These are phyloP conservation scores for Melaleuca alternifolia DNA, from an alignment of 345 rosid genomes.

Conservation along the genomic window DNA sequence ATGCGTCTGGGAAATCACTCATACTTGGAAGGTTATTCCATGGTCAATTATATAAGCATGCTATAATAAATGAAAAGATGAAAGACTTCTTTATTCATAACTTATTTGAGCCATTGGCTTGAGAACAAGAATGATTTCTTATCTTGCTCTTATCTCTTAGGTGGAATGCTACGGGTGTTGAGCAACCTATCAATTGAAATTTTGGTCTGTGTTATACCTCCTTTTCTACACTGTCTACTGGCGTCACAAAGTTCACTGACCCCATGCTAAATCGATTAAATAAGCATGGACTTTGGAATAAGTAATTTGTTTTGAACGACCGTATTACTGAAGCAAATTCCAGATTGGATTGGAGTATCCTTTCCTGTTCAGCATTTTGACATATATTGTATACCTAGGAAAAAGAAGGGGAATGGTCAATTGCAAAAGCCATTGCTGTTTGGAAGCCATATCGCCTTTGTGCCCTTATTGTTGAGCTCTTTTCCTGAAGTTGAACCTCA, in stretches of 20 bases:
- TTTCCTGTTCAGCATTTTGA: background rate
- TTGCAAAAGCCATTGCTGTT: background rate
- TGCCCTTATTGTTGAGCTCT: background rate
- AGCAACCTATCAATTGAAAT: background rate
- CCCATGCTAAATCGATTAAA: background rate
- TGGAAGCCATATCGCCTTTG: background rate
- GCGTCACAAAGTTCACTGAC: background rate
- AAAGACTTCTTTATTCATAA: background rate
- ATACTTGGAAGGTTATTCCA: background rate
- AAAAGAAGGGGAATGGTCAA: background rate
- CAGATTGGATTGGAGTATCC: background rate
- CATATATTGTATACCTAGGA: background rate
- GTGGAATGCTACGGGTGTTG: background rate
- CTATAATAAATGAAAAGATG: background rate
- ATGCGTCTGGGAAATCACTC: background rate
- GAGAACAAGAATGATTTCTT: background rate
- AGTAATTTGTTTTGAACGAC: background rate
- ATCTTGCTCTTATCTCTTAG: background rate
- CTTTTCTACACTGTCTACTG: background rate
- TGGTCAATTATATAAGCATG: background rate
- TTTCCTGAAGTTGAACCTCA: background rate
- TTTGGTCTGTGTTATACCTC: background rate
- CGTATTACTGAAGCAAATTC: background rate
- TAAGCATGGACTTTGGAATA: background rate
- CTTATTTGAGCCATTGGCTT: background rate